Evolutionary conservation across 495 filamentous ascomycete genomes (phyloP).

Genomic region (Tuber microsphaerosporum): DNA sequence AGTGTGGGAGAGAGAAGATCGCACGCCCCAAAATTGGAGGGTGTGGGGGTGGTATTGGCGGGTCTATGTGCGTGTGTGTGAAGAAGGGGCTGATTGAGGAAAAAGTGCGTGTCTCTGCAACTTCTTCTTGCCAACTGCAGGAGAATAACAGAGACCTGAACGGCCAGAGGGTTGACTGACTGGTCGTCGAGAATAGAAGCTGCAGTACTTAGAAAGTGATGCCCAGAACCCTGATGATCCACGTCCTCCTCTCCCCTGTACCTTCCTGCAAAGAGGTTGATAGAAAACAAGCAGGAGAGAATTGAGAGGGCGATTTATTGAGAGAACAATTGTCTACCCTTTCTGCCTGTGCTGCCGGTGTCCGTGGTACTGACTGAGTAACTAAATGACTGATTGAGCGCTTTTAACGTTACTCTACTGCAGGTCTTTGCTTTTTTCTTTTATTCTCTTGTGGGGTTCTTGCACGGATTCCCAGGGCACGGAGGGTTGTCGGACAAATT

Average conservation of each 20-base stretch:
- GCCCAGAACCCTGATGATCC: neutral
- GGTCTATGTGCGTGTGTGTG: slow-evolving; percentile 7
- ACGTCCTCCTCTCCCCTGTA: neutral
- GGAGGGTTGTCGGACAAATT: slow-evolving; percentile 1
- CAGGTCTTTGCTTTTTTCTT: neutral
- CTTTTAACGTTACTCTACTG: neutral
- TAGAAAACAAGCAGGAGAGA: neutral
- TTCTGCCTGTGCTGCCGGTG: neutral
- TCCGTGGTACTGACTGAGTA: neutral
- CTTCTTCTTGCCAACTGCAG: neutral
- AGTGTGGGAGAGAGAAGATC: neutral
- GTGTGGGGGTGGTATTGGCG: slow-evolving; percentile 1
- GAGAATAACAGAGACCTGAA: neutral
- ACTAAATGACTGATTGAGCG: neutral
- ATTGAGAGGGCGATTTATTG: neutral
- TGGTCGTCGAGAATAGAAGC: neutral
- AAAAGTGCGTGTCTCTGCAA: neutral
- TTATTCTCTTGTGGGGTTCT: neutral
- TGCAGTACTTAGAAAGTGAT: neutral
- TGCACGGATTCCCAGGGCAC: neutral
- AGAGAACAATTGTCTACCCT: neutral
- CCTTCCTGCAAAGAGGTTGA: neutral
- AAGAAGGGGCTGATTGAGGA: slow-evolving; percentile 12
- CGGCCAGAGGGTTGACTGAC: neutral
- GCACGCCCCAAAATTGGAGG: neutral